Base-by-base conservation (phyloP, 2,329 filamentous ascomycete genomes). In the Fusarium torreyae region DNA sequence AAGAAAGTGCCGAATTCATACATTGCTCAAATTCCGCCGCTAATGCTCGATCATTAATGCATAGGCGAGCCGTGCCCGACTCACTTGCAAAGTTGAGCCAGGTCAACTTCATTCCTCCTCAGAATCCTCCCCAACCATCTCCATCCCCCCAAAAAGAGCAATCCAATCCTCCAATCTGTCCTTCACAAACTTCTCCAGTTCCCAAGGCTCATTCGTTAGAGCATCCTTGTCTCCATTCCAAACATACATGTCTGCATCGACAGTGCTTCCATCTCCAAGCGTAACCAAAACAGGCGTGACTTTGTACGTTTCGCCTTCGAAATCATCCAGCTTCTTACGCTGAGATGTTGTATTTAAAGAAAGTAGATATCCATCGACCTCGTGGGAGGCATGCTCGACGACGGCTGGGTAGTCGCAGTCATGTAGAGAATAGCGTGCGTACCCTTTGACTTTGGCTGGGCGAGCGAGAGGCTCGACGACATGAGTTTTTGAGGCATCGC, bases 271-370 rank as follows among this genome's bases (percentile, higher is more conserved):
- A 2, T 56, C 57, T 2, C 70, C 46, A 20, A 75, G 20, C 2
- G 44, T 31, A 0, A 68, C 67, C 1, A 36, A 45, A 0, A 75
- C 70, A 3, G 50, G 17, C 0, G 66, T 68, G 3, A 57, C 17
- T 4, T 49, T 62, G 31, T 77, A 78, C 0, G 22, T 10, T n/a
- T 77, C 70, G 0, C 75, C 75, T 42, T 80, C 77, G 26, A 80
- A 80, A 17, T 77, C 69, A 34, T 78, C 78, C n/a, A 79, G 42
- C 22, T 77, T 80, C 10, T 63, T 72, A 3, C 77, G 70, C 34
- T 78, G 72, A 0, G 74, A 73, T 2, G n/a, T 53, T 5, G 68
- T 77, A 28, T 74, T 48, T 0, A 71, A 34, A 2, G 14, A 15
- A 0, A 80, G 40, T 0, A 80, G 3, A 45, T 69, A 76, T 0